Conservation (phyloP, 257 asterid genomes). For the Catharanthus roseus region DNA sequence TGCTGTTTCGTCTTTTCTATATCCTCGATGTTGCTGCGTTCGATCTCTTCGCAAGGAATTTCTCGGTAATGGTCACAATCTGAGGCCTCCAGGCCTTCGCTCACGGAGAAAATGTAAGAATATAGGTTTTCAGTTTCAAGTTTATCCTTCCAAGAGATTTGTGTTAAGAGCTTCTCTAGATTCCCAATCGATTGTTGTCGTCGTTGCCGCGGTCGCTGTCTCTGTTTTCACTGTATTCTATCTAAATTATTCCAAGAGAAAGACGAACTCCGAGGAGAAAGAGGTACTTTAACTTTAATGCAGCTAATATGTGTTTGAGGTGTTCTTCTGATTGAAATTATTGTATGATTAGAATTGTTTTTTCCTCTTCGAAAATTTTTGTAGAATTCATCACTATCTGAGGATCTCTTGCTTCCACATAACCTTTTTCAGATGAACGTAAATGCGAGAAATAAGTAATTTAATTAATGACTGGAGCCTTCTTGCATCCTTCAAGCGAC, state of each 20-base stretch:
- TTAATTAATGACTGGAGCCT: too few relatives aligned
- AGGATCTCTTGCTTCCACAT: neutral
- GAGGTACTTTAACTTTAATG: conserved; percentile 8
- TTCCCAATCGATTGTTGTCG: conserved; percentile 44
- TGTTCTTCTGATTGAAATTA: neutral
- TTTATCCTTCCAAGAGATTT: conserved; percentile 24
- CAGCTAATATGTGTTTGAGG: neutral
- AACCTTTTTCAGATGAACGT: conserved; percentile 1
- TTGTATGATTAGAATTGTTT: neutral
- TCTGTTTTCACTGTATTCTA: conserved; percentile 52
- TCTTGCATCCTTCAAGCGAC: neutral
- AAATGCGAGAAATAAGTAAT: neutral
- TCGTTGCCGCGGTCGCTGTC: conserved; percentile 49
- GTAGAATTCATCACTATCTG: neutral
- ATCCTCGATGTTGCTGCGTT: conserved; percentile 29
- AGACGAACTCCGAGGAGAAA: conserved; percentile 32
- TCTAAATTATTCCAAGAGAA: conserved; percentile 28
- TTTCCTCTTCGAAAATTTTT: neutral
- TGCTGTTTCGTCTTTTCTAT: conserved; percentile 33
- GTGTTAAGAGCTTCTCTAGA: conserved; percentile 58
- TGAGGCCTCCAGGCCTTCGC: conserved; percentile 44
- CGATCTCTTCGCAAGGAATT: conserved; percentile 50
- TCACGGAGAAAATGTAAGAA: conserved; percentile 41
- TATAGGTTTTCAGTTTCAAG: conserved; percentile 35
- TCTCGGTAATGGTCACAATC: conserved; percentile 39